phyloP scores from a whole-genome alignment of 495 filamentous ascomycete genomes.

The Aspergillus kassunensis region DNA sequence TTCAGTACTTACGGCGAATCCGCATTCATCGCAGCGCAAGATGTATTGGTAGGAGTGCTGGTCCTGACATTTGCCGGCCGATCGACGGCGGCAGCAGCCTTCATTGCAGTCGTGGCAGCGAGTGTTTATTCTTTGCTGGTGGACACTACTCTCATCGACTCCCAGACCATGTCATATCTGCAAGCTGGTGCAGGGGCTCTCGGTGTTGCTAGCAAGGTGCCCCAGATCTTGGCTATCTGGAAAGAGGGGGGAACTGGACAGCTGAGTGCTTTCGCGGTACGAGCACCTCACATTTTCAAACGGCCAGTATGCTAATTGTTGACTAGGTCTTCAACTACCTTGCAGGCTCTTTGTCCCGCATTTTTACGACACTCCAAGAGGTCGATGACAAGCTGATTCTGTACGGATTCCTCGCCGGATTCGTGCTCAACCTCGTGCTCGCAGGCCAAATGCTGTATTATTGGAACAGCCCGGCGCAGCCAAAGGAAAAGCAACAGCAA shows the following conservation, averaged over 20 bases:
- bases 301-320: constrained; percentile 7
- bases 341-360: constrained; percentile 80
- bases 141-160: constrained; percentile 60
- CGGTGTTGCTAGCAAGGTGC: constrained; percentile 81
- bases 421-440: constrained; percentile 79
- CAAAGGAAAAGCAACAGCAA: constrained; percentile 40
- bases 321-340: constrained; percentile 95
- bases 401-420: constrained; percentile 86
- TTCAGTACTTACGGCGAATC: constrained; percentile 97
- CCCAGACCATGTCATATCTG: constrained; percentile 64
- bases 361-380: constrained; percentile 96
- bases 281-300: constrained; percentile 27
- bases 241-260: constrained; percentile 85
- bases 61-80: constrained; percentile 76
- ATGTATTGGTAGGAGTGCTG: constrained; percentile 78
- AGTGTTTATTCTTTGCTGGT: constrained; percentile 65
- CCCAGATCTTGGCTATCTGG: constrained; percentile 85
- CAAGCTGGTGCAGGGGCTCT: constrained; percentile 83
- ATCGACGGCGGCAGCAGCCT: constrained; percentile 58
- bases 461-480: constrained; percentile 68
- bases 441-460: constrained; percentile 93
- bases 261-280: constrained; percentile 91
- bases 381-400: constrained; percentile 93
- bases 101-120: constrained; percentile 69
- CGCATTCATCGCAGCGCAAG: constrained; percentile 83